Evolutionary conservation across 306 rosid species (phyloP).

Genomic region (Delonix regia): DNA sequence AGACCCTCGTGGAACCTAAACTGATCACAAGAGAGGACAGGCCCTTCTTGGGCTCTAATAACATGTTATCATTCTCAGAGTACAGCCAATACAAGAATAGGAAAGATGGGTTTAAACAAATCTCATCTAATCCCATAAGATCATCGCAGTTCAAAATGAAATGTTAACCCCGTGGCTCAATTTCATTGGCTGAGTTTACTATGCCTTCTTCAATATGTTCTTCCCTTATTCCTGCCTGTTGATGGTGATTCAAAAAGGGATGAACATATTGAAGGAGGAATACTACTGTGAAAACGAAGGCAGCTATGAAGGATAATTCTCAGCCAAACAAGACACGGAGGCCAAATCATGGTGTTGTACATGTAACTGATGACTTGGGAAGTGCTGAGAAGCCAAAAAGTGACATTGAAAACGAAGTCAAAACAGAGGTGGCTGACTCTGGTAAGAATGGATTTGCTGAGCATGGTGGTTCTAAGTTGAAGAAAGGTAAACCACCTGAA

Average conservation of each 20-base stretch:
- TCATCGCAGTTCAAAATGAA: too few species aligned
- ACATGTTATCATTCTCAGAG: too few species aligned
- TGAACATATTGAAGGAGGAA: constrained; percentile 19
- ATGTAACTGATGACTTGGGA: constrained; percentile 21
- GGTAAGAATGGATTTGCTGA: background rate
- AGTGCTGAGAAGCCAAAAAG: constrained; percentile 19
- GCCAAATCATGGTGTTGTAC: constrained; percentile 29
- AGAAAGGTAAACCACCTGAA: constrained; percentile 33
- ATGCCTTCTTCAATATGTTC: too few species aligned
- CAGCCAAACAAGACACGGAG: constrained; percentile 15
- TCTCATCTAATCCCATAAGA: too few species aligned
- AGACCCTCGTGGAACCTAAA: too few species aligned
- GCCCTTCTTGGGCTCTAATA: too few species aligned
- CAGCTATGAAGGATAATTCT: background rate
- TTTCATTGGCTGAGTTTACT: too few species aligned
- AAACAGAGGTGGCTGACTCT: background rate
- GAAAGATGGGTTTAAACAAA: too few species aligned
- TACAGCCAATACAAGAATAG: too few species aligned
- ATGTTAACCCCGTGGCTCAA: too few species aligned
- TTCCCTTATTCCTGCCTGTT: too few species aligned
- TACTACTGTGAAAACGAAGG: constrained; percentile 26
- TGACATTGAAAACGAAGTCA: constrained; percentile 19
- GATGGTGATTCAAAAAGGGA: constrained; percentile 19
- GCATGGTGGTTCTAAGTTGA: constrained; percentile 18
- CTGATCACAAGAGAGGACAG: too few species aligned